Evolutionary conservation across 768 basidiomycete species (phyloP), one percentile per base, ranked within the genome.

Genomic region (Suillus luteus): DNA sequence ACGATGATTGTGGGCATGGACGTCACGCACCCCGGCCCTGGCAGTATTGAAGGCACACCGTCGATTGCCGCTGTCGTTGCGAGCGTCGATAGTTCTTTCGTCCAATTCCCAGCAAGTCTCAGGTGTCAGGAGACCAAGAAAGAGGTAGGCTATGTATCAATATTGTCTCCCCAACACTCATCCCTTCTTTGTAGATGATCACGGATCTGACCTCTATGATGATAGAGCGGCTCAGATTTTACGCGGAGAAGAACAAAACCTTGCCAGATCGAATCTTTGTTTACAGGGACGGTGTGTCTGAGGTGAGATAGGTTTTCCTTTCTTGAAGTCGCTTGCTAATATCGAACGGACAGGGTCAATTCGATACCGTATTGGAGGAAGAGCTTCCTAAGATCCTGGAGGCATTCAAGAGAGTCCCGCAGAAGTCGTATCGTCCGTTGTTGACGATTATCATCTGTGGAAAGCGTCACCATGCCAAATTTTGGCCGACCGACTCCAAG

Each of bases 1-100:
- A 93, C 92, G 12, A 94, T 95, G 89, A 76, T 95, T 71, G 87
- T 95, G 2, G 93, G 93, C 0, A 91, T 92, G 66, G 92, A 94
- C 70, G 91, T 92, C 0, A 93, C 91, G 0, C 92, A 94, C 66
- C 90, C 92, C 5, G 84, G 89, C 2, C 88, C 89, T 1, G 82
- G 77, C 7, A 90, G 89, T 67, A 72, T 79, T 60, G 81, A 81
- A 4, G 93, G 92, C 2, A 88, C 91, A 2, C 93, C 93, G 3
- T 92, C 91, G 0, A 89, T 95, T 51, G 91, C 90, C 0, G 92
- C 91, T 0, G 88, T 94, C 12, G 93, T 94, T 2, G 92, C 89
- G 0, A 93, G 86, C 64, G 78, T 86, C 0, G 91, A 94, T 69
- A 77, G 79, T 31, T 74, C 79, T 2, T 93, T 91, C 67, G 88